Evolutionary conservation across 345 rosid genomes (phyloP), one percentile per base, ranked within the genome.

Genomic region (Abelmoschus esculentus): DNA sequence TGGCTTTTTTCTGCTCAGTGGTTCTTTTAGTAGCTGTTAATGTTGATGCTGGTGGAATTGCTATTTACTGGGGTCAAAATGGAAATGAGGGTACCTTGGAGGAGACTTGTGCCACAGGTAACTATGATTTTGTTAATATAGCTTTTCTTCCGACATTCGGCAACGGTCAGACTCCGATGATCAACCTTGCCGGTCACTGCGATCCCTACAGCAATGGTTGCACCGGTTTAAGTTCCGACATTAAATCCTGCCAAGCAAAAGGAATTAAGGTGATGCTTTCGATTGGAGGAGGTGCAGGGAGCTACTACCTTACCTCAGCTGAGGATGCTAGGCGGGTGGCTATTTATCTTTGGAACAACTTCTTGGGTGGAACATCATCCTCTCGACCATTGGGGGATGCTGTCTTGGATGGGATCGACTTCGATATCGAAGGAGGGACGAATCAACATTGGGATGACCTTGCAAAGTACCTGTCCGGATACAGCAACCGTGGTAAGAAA

Each of bases 121-220:
- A 46, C 50, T 46, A 46, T 46, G 50, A 46, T 4, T 12, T 46
- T 46, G 50, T 46, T 0, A 46, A 46, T 22, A 28, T 76, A 49
- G 83, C 78, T 10, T 80, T 80, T 59, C 78, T 80, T 80, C 55
- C 38, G 11, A 42, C 19, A 2, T 80, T 76, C 53, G 80, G 80
- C 40, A 55, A 66, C 5, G 76, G 75, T 19, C 68, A 26, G 60
- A 17, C 62, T 13, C 82, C 75, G 7, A 54, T 59, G 64, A 36
- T 79, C 47, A 76, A 79, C 73, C 75, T 22, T 1, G 26, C 26
- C 26, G 26, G 26, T 22, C 26, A 22, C 26, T 22, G 26, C 1
- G 26, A 22, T 53, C 72, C 58, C 14, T 36, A 9, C 28, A 67
- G 8, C 7, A 53, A 68, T 10, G 74, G 69, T 7, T 79, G 82